Percentiles rank a stretch among this genome's conserved stretches.
Conservation (phyloP, 495 filamentous ascomycete genomes). For the Penicillium crystallinum region DNA sequence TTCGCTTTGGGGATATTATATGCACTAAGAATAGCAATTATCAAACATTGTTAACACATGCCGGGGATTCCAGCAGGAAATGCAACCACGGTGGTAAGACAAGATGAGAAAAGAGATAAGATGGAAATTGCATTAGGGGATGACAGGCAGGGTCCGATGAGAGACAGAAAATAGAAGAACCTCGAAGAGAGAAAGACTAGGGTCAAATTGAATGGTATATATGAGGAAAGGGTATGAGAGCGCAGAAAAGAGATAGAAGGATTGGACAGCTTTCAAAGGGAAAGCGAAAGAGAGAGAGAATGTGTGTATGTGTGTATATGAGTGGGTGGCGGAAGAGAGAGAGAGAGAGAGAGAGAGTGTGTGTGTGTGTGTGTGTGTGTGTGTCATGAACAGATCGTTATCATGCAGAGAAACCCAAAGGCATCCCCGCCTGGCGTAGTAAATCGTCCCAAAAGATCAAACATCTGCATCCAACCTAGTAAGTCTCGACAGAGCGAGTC, state of each 20-base stretch:
- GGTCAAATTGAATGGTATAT: background rate
- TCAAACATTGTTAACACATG: background rate
- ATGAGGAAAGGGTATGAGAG: background rate
- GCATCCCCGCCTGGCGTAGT: background rate
- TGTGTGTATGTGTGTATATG: too few species aligned
- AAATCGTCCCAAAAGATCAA: background rate
- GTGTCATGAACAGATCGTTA: slow-evolving; percentile 25
- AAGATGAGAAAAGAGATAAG: background rate
- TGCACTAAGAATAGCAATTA: background rate
- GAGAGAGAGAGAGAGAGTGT: slow-evolving; percentile 1
- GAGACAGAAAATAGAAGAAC: background rate
- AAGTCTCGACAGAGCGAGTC: slow-evolving; percentile 23
- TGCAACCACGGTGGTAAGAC: slow-evolving; percentile 4
- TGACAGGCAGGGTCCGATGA: background rate
- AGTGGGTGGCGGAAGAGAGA: too few species aligned
- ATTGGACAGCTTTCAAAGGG: slow-evolving; percentile 3
- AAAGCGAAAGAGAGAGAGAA: slow-evolving; percentile 3
- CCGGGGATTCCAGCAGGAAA: background rate
- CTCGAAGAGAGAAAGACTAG: background rate
- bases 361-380: too few species aligned
- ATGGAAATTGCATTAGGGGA: background rate
- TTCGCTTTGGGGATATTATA: background rate
- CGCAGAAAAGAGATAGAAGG: background rate
- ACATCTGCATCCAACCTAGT: background rate
- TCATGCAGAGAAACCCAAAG: slow-evolving; percentile 9